Conservation (phyloP, 2,329 filamentous ascomycete species). For the Colletotrichum tropicale region DNA sequence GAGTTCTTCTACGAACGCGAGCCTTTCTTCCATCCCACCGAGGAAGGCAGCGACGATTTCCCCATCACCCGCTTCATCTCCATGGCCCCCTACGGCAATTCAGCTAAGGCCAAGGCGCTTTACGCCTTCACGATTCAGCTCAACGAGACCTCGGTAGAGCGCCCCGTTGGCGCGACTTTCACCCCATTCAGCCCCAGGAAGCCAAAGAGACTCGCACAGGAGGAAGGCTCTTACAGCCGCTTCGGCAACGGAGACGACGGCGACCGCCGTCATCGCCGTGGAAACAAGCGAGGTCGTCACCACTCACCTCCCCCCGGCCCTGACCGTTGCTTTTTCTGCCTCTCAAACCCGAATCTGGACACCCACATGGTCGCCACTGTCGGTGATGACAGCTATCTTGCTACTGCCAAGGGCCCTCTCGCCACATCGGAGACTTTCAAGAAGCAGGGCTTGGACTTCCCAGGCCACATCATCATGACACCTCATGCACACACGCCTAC, state of each 20-base stretch:
- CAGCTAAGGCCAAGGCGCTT: conserved; percentile 77
- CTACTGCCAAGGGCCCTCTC: conserved; percentile 89
- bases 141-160: conserved; percentile 60
- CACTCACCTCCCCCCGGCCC: conserved; percentile 68
- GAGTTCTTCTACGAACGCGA: conserved; percentile 87
- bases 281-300: conserved; percentile 49
- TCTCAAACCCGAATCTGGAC: conserved; percentile 83
- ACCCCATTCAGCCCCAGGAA: conserved; percentile 69
- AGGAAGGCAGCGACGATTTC: conserved; percentile 52
- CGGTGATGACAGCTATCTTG: conserved; percentile 85
- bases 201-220: conserved; percentile 62
- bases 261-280: conserved; percentile 38
- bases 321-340: conserved; percentile 91
- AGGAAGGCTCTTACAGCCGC: conserved; percentile 56
- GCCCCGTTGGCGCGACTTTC: conserved; percentile 75
- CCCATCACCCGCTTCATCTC: conserved; percentile 88
- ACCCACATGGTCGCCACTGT: conserved; percentile 91
- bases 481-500: conserved; percentile 84
- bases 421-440: conserved; percentile 72
- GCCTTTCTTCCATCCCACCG: conserved; percentile 77
- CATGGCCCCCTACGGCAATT: conserved; percentile 78
- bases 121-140: conserved; percentile 79
- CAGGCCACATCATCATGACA: conserved; percentile 89
- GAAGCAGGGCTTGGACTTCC: conserved; percentile 70
- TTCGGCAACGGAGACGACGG: conserved; percentile 55